Conservation (phyloP, 768 basidiomycete genomes). For the Termitomyces sp. region DNA sequence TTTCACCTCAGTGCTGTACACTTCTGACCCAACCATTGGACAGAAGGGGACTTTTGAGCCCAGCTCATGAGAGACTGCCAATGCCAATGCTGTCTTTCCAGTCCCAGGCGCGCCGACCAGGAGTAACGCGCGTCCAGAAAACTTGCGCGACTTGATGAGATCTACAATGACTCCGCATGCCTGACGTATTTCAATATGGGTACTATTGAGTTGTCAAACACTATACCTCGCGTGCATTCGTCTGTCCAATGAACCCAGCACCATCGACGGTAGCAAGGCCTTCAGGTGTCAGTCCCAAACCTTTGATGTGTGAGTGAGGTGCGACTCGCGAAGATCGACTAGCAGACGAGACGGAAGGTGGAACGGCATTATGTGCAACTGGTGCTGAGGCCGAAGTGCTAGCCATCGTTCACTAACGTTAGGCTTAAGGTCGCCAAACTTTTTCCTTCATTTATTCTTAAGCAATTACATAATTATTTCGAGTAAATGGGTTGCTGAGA, state of each 20-base stretch:
- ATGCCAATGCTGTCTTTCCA: constrained; percentile 94
- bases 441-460: neutral
- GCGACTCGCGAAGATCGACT: constrained; percentile 78
- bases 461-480: constrained; percentile 1
- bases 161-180: constrained; percentile 91
- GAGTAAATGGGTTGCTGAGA: neutral
- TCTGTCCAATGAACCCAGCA: constrained; percentile 91
- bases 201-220: neutral
- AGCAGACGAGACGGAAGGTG: constrained; percentile 58
- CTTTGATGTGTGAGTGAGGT: constrained; percentile 96
- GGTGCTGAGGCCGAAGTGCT: constrained; percentile 47
- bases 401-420: constrained; percentile 7
- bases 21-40: constrained; percentile 97
- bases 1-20: constrained; percentile 96
- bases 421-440: neutral
- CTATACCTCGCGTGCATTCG: constrained; percentile 82
- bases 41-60: constrained; percentile 96
- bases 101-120: constrained; percentile 96
- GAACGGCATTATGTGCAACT: constrained; percentile 71
- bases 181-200: constrained; percentile 34
- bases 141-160: constrained; percentile 87
- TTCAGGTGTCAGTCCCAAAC: constrained; percentile 84
- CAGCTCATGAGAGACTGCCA: constrained; percentile 94
- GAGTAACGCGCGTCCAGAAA: constrained; percentile 89
- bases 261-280: constrained; percentile 70